A percentile compares a stretch with the other conserved stretches of the same genome.
phyloP scores from a whole-genome alignment of 805 yeast genomes.

The Yarrowia osloensis region DNA sequence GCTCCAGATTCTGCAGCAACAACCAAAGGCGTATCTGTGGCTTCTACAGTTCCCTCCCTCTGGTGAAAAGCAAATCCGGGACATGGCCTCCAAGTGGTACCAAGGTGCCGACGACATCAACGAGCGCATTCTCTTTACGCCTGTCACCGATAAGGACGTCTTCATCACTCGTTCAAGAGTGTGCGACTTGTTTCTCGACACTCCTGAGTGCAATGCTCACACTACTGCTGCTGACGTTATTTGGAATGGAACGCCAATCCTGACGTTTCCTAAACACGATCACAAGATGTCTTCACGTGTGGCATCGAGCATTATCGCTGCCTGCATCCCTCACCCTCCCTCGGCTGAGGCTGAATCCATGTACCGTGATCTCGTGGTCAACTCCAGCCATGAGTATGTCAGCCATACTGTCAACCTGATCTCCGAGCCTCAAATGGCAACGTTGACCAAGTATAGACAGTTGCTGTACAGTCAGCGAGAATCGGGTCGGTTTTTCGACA shows the following conservation, averaged over 20 bases:
- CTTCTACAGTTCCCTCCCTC: constrained; percentile 41
- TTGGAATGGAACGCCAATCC: constrained; percentile 43
- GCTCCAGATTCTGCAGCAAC: constrained; percentile 38
- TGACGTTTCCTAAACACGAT: constrained; percentile 40
- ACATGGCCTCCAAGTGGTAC: constrained; percentile 40
- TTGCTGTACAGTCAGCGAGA: not conserved
- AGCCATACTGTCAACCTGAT: not conserved
- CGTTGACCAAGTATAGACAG: not conserved
- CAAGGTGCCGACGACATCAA: constrained; percentile 34
- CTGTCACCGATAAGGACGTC: constrained; percentile 41
- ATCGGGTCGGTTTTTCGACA: not conserved
- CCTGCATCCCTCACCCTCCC: constrained; percentile 36
- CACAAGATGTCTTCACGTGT: constrained; percentile 36
- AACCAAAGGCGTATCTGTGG: constrained; percentile 42
- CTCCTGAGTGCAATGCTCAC: constrained; percentile 45
- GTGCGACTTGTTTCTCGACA: constrained; percentile 42
- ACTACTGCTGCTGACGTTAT: constrained; percentile 44
- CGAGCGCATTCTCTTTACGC: constrained; percentile 40
- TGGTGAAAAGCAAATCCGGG: constrained; percentile 37
- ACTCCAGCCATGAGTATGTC: not conserved
- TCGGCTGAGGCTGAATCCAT: not conserved
- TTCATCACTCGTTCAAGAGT: constrained; percentile 41
- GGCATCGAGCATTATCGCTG: constrained; percentile 42
- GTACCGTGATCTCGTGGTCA: not conserved
- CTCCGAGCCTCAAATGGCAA: not conserved